Base-by-base conservation (phyloP, 352 stramenopile species). In the Phytopythium cucurbitacearum region DNA sequence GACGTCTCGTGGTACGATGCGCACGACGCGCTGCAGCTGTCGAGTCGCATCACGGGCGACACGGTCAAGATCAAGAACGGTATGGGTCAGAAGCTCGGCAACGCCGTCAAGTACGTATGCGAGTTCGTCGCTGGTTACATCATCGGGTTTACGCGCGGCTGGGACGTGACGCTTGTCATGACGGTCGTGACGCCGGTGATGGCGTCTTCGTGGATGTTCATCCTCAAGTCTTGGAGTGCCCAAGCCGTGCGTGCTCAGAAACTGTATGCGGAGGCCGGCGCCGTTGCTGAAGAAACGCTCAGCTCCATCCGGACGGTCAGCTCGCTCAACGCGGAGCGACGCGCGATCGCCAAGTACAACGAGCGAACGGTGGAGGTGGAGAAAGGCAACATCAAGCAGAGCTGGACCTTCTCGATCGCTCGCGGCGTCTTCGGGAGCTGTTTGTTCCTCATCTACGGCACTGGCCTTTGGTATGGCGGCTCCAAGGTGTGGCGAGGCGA, bases 261-360 rank as follows among this genome's bases (percentile, higher is more conserved):
- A 44, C 45, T 72, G 16, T 77, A 80, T 16, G 65, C 67, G 15
- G 56, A 72, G 45, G 71, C 71, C 37, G 71, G 68, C 35, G 71
- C 67, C 4, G 59, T 80, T 3, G 71, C 68, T 4, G 71, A 80
- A 57, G 71, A 80, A 48, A 76, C 67, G 15, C 43, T 80, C 28
- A 59, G 64, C 0, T 68, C 61, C 1, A 80, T 80, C 15, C 71
- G 71, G 11, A 74, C 69, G 0, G 64, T 72, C 21, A 60, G 49
- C 10, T 72, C 64, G 2, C 40, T 67, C 6, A 72, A 62, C 48
- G 60, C 53, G 11, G 60, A 71, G 45, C 59, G n/a, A 11, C 51
- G 48, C 7, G 59, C 53, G 7, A 55, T 65, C 9, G 37, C 51
- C 32, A 56, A 65, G 44, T 65, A 58, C 48, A 62, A 51, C 28